These are phyloP conservation scores for Cornus suecica DNA, from an alignment of 148 eudicot genomes.

Conservation along the genomic window DNA sequence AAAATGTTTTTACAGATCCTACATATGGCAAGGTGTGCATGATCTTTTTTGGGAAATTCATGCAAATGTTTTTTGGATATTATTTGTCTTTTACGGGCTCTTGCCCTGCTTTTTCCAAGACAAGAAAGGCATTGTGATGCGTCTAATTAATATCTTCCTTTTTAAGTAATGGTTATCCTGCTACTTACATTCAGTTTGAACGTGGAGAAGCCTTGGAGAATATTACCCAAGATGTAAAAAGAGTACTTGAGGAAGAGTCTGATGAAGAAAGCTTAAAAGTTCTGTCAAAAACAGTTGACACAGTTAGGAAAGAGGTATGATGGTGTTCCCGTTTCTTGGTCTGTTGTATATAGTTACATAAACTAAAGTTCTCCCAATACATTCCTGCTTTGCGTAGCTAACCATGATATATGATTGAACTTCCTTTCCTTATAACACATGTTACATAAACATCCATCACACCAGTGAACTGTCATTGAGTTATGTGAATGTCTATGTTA, in stretches of 20 bases:
- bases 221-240: slow-evolving; percentile 69
- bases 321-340: background rate
- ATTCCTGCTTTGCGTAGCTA: slow-evolving; percentile 1
- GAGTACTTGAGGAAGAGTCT: slow-evolving; percentile 74
- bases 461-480: background rate
- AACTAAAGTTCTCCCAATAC: background rate
- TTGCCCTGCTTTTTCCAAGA: background rate
- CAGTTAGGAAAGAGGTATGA: slow-evolving; percentile 86
- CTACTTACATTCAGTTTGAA: slow-evolving; percentile 63
- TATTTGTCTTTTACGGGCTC: background rate
- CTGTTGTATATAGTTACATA: background rate
- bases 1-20: slow-evolving; percentile 89
- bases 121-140: background rate
- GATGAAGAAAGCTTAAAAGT: slow-evolving; percentile 79
- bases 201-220: slow-evolving; percentile 95
- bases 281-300: slow-evolving; percentile 86
- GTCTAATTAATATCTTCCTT: background rate
- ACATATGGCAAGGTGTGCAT: slow-evolving; percentile 73
- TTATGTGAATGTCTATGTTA: background rate
- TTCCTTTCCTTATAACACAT: background rate
- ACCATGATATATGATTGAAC: background rate
- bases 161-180: background rate
- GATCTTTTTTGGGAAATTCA: background rate
- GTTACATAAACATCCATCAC: background rate
- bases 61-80: background rate